A percentile compares a stretch with the other conserved stretches of the same genome.
These are phyloP conservation scores for Fagopyrum homotropicum DNA, from an alignment of 148 eudicot genomes.

Conservation along the genomic window DNA sequence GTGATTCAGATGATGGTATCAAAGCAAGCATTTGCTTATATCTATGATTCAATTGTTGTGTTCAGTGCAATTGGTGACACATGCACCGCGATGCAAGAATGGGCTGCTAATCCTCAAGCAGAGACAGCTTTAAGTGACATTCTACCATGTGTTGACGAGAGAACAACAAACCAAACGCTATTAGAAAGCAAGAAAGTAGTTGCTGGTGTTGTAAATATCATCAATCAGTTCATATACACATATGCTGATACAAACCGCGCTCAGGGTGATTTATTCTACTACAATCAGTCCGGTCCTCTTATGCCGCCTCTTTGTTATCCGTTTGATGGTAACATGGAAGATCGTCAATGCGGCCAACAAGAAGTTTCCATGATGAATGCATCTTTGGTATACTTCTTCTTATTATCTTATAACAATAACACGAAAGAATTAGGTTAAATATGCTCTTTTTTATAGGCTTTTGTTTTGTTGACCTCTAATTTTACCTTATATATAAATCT, in stretches of 20 bases:
- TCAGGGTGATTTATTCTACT: constrained; percentile 42
- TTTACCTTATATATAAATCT: too few relatives aligned
- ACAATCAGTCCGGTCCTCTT: constrained; percentile 82
- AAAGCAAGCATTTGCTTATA: background rate
- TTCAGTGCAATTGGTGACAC: constrained; percentile 79
- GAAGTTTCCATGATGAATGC: constrained; percentile 71
- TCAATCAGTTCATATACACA: constrained; percentile 62
- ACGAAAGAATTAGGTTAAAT: too few relatives aligned
- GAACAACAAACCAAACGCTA: constrained; percentile 54
- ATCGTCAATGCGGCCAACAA: constrained; percentile 42
- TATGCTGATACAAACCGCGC: constrained; percentile 59
- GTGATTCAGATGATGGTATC: too few relatives aligned
- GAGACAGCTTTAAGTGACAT: constrained; percentile 93
- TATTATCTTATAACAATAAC: too few relatives aligned
- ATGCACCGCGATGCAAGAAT: constrained; percentile 92
- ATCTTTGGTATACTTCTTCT: constrained; percentile 25
- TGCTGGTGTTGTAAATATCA: constrained; percentile 41
- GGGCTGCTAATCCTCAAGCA: constrained; percentile 89
- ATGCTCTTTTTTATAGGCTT: too few relatives aligned
- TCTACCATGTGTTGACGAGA: constrained; percentile 87
- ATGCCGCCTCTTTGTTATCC: constrained; percentile 83
- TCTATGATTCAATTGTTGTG: background rate
- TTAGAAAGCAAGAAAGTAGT: constrained; percentile 65
- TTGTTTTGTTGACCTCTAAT: too few relatives aligned
- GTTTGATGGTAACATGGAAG: constrained; percentile 65